Conservation (phyloP, 2,329 filamentous ascomycete species). For the Chaetomiaceae sp. region DNA sequence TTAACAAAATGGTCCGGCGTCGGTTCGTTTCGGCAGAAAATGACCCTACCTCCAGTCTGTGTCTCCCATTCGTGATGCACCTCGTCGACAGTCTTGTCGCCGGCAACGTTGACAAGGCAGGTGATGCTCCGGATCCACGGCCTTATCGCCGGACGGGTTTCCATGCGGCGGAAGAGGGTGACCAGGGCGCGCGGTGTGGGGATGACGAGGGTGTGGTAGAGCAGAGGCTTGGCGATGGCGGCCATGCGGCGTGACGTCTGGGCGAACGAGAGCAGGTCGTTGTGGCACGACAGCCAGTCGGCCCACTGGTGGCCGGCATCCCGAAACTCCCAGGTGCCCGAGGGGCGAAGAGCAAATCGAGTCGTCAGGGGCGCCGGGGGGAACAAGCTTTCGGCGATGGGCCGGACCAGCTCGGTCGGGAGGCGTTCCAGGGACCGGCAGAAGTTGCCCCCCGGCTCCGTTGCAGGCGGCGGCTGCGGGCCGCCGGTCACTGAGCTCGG, state of each 20-base stretch:
- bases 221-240: conserved; percentile 25
- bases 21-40: background rate
- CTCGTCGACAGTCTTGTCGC: conserved; percentile 13
- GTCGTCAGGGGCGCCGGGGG: conserved; percentile 25
- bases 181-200: conserved; percentile 22
- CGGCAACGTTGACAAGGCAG: conserved; percentile 25
- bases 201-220: conserved; percentile 29
- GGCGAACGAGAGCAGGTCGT: conserved; percentile 23
- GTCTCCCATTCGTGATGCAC: conserved; percentile 21
- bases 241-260: conserved; percentile 26
- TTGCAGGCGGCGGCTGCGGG: conserved; percentile 1
- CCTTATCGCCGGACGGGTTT: conserved; percentile 18
- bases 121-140: conserved; percentile 26
- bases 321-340: conserved; percentile 27
- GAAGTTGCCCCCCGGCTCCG: background rate
- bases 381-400: conserved; percentile 26
- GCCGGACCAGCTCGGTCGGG: conserved; percentile 27
- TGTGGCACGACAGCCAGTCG: conserved; percentile 23
- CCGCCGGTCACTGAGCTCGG: conserved; percentile 9
- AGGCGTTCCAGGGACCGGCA: conserved; percentile 21
- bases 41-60: conserved; percentile 22
- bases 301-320: conserved; percentile 26
- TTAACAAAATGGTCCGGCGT: conserved; percentile 13
- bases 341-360: conserved; percentile 26
- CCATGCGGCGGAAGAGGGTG: conserved; percentile 20